These are phyloP conservation scores for Priceomyces haplophilus DNA, from an alignment of 805 yeast species.

Conservation along the genomic window DNA sequence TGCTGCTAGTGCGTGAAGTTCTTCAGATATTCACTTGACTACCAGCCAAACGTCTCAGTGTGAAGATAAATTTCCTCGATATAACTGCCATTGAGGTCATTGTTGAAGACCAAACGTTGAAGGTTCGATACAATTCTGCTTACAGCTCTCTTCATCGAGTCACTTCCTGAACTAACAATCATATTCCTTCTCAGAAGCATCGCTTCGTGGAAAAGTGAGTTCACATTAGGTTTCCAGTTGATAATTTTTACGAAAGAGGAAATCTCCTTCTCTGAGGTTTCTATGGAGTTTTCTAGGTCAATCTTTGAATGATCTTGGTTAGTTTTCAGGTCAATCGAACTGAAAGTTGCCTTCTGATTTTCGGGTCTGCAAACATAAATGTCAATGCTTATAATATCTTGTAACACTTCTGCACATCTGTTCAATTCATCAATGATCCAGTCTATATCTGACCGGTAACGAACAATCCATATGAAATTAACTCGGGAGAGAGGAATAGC, in stretches of 20 bases:
- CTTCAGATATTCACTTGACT: conserved; percentile 1
- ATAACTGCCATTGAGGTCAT: conserved; percentile 16
- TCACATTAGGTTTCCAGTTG: conserved; percentile 20
- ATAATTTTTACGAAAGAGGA: conserved; percentile 12
- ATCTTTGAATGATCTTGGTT: conserved; percentile 1
- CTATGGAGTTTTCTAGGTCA: conserved; percentile 8
- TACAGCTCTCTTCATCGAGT: conserved; percentile 34
- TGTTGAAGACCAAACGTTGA: conserved; percentile 34
- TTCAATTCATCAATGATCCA: conserved; percentile 42
- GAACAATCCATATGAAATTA: conserved; percentile 46
- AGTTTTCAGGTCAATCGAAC: neutral
- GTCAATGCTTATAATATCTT: conserved; percentile 24
- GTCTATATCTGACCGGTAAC: conserved; percentile 25
- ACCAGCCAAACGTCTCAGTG: conserved; percentile 52
- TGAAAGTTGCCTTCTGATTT: neutral
- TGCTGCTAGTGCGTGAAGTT: too few species aligned
- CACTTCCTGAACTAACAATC: conserved; percentile 47
- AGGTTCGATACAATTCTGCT: conserved; percentile 39
- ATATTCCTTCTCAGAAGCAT: conserved; percentile 31
- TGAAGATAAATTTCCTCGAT: conserved; percentile 49
- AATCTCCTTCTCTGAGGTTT: neutral
- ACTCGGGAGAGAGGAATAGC: conserved; percentile 23
- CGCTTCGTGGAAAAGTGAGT: conserved; percentile 13
- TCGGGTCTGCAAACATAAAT: conserved; percentile 18
- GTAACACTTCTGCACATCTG: conserved; percentile 23